Conservation (phyloP, 768 basidiomycete genomes). For the Suillus discolor region DNA sequence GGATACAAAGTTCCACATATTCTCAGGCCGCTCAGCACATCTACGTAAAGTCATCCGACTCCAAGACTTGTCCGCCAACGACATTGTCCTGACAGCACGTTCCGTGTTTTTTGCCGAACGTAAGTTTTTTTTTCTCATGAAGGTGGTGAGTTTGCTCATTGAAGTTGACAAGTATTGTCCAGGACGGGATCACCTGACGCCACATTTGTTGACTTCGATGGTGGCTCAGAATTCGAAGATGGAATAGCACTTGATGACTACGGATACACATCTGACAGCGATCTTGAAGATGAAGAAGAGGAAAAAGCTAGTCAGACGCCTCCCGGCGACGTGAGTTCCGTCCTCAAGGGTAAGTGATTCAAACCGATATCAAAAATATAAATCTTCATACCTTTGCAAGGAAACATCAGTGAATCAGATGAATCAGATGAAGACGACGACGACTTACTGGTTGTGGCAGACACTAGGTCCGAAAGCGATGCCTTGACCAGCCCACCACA, state of each 20-base stretch:
- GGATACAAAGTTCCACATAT: constrained; percentile 35
- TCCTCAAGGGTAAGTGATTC: not conserved
- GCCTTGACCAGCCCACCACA: not conserved
- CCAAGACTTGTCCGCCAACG: constrained; percentile 30
- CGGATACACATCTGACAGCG: constrained; percentile 37
- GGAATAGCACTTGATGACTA: constrained; percentile 23
- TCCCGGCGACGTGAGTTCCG: not conserved
- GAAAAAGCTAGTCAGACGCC: not conserved
- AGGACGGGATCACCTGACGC: constrained; percentile 15
- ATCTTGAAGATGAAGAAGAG: constrained; percentile 32
- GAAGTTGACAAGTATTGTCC: constrained; percentile 16
- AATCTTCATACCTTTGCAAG: not conserved
- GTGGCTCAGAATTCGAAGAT: constrained; percentile 12
- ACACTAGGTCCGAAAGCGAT: constrained; percentile 6
- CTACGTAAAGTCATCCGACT: constrained; percentile 19
- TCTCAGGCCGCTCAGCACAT: constrained; percentile 20
- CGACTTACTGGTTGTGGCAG: constrained; percentile 1
- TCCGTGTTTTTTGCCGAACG: constrained; percentile 31
- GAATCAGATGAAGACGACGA: not conserved
- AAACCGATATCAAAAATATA: not conserved
- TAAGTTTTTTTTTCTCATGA: constrained; percentile 11
- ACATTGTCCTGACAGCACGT: constrained; percentile 25
- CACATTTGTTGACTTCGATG: constrained; percentile 19
- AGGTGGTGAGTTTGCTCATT: not conserved
- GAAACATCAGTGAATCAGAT: constrained; percentile 16